Evolutionary conservation across 169 alveolate species (phyloP).

Genomic region (Plasmodium cynomolgi): DNA sequence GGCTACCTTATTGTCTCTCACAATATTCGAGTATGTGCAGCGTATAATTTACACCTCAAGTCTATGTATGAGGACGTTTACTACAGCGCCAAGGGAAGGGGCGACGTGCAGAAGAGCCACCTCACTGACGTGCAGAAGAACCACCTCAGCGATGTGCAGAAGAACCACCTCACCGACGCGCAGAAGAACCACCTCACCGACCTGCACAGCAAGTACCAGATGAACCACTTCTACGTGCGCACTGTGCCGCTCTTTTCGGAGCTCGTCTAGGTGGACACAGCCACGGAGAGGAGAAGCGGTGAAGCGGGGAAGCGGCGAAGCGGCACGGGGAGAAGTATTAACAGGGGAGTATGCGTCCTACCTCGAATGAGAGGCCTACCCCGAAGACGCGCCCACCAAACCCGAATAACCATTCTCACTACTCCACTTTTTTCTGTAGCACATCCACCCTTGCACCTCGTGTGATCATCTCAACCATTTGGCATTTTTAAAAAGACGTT

Average conservation of each 20-base stretch:
- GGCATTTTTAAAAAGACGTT: neutral
- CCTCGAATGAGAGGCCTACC: neutral
- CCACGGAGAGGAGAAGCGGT: no score
- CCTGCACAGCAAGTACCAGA: conserved; percentile 28
- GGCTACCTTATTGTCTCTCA: conserved; percentile 36
- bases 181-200: neutral
- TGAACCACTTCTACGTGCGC: conserved; percentile 28
- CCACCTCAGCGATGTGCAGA: no score
- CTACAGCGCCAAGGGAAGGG: neutral
- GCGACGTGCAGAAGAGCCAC: neutral
- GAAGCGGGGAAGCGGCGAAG: no score
- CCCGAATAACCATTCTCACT: neutral
- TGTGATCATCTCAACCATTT: neutral
- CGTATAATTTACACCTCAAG: conserved; percentile 30
- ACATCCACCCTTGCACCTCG: neutral
- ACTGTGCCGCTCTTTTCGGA: conserved; percentile 65
- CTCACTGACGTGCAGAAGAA: conserved; percentile 22
- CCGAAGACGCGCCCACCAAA: neutral
- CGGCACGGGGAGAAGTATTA: neutral
- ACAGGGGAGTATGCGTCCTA: neutral
- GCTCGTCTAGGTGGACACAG: neutral
- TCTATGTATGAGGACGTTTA: conserved; percentile 58
- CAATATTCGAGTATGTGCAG: neutral
- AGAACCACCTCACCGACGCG: neutral
- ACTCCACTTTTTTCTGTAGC: neutral